Evolutionary conservation across 139 green algal species (phyloP), one percentile per base, ranked within the genome.

Genomic region (Desmodesmus armatus): DNA sequence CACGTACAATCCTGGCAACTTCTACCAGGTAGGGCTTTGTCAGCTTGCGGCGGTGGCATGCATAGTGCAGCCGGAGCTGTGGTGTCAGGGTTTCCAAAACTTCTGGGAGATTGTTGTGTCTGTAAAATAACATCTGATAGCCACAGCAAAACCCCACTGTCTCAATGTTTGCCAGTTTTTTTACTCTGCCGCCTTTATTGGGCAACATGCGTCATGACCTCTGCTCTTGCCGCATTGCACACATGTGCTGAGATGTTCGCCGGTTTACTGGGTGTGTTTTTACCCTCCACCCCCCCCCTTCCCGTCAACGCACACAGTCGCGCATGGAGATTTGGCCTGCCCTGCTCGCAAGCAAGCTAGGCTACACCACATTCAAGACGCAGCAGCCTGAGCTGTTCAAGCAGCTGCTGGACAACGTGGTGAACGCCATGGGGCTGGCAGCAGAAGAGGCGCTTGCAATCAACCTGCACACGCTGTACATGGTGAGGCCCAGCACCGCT

Each of bases 251-350:
- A n/a, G n/a, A n/a, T n/a, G n/a, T n/a, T n/a, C n/a, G n/a, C n/a
- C n/a, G n/a, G n/a, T n/a, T n/a, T n/a, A n/a, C n/a, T n/a, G n/a
- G n/a, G n/a, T n/a, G n/a, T n/a, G n/a, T n/a, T n/a, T n/a, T n/a
- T n/a, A n/a, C n/a, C n/a, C n/a, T n/a, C n/a, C n/a, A n/a, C n/a
- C n/a, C n/a, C n/a, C n/a, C n/a, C n/a, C n/a, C n/a, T n/a, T n/a
- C n/a, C n/a, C n/a, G n/a, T n/a, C n/a, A n/a, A n/a, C n/a, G n/a
- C 27, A n/a, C 37, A n/a, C 72, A 79, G 72, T 43, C 72, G 13
- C 43, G 43, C 27, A 65, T 79, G 72, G 72, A 79, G 72, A 43
- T 79, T 43, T 79, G 41, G n/a, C 43, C 43, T 55, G n/a, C 23
- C 9, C n/a, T 79, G 72, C 43, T 79, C 9, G 23, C 40, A 1